A percentile compares a stretch with the other conserved stretches of the same genome.
Conservation (phyloP, 768 basidiomycete genomes). For the Postia placenta region DNA sequence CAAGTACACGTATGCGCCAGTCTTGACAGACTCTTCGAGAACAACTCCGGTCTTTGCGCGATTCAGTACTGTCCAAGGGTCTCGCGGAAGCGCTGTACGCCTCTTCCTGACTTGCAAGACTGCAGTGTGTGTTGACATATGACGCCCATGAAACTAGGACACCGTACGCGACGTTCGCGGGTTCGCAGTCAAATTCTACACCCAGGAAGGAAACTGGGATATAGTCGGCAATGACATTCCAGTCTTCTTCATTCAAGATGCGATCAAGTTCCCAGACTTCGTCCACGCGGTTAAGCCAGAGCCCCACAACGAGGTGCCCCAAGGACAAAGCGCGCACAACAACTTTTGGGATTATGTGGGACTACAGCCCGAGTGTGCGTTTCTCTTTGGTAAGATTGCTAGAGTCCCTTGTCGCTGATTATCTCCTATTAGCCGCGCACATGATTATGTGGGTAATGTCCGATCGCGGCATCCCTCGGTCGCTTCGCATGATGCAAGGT, state of each 20-base stretch:
- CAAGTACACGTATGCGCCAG: constrained; percentile 64
- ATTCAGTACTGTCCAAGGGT: constrained; percentile 83
- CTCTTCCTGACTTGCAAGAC: too few relatives aligned
- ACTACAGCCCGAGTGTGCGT: constrained; percentile 57
- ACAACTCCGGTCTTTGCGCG: constrained; percentile 76
- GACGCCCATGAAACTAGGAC: constrained; percentile 32
- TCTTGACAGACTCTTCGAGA: constrained; percentile 66
- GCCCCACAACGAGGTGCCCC: constrained; percentile 75
- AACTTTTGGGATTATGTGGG: constrained; percentile 86
- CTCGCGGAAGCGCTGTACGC: constrained; percentile 71
- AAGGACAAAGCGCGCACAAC: constrained; percentile 70
- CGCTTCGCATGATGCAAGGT: constrained; percentile 85
- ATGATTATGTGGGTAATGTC: constrained; percentile 86
- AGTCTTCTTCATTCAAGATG: constrained; percentile 77
- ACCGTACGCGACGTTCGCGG: constrained; percentile 84
- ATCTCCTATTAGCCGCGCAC: constrained; percentile 41
- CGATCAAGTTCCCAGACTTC: constrained; percentile 82
- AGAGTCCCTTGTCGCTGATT: not conserved
- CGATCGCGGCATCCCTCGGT: constrained; percentile 80
- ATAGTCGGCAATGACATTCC: constrained; percentile 80
- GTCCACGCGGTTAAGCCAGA: constrained; percentile 87
- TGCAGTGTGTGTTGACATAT: not conserved
- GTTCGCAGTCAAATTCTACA: constrained; percentile 82
- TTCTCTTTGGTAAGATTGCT: not conserved
- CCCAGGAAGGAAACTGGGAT: constrained; percentile 83